Conservation (phyloP, 164 flowering plant genomes). For the Dillenia turbinata region DNA sequence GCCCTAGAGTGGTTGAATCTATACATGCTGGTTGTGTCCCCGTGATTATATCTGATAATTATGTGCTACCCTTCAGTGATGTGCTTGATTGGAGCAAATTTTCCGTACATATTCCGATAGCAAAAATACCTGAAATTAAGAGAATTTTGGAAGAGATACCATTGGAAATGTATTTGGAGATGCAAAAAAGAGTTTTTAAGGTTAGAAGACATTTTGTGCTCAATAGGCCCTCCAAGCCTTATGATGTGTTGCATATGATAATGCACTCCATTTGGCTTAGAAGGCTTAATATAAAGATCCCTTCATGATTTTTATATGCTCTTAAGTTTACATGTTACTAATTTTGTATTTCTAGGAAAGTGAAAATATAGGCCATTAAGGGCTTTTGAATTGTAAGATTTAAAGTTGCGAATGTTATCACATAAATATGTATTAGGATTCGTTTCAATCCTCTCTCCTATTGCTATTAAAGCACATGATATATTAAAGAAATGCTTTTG, state of each 20-base stretch:
- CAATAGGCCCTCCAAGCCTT: conserved; percentile 28
- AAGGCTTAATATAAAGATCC: conserved; percentile 20
- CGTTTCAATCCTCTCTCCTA: too few relatives aligned
- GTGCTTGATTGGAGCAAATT: conserved; percentile 32
- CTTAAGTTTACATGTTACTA: too few relatives aligned
- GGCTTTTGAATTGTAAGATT: too few relatives aligned
- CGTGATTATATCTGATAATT: conserved; percentile 30
- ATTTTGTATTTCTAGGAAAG: too few relatives aligned
- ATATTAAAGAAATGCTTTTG: too few relatives aligned
- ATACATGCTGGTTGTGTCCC: conserved; percentile 37
- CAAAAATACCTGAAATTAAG: conserved; percentile 27
- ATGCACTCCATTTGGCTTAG: conserved; percentile 40
- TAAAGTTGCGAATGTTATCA: too few relatives aligned
- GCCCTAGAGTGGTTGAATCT: conserved; percentile 35
- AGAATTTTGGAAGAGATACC: conserved; percentile 23
- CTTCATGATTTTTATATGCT: too few relatives aligned
- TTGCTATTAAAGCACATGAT: too few relatives aligned
- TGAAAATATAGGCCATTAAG: too few relatives aligned
- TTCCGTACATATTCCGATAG: conserved; percentile 21
- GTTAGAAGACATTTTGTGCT: conserved; percentile 30
- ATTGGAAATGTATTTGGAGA: conserved; percentile 3
- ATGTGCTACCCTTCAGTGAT: conserved; percentile 34
- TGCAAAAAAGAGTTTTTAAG: conserved; percentile 17
- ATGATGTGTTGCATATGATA: conserved; percentile 33
- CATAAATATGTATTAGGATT: too few relatives aligned